Base-by-base conservation (phyloP, 2,329 filamentous ascomycete genomes). In the Cadophora luteo-olivacea region DNA sequence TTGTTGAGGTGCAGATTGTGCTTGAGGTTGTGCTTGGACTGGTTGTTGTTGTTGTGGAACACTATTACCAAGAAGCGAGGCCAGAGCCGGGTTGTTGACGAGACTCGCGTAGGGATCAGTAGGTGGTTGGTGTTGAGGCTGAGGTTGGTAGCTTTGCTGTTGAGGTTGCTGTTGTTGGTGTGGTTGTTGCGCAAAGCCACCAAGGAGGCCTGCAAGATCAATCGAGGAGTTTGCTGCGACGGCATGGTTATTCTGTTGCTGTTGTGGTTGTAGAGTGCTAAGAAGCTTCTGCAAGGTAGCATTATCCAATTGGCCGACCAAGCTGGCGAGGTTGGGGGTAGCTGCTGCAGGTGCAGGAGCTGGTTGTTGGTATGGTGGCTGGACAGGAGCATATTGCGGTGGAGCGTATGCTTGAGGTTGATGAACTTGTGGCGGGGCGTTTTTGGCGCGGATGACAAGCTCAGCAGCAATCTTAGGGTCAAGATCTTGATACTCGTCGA, bases 401-500 rank as follows among this genome's bases (percentile, higher is more conserved):
- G 78, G 72, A 70, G 78, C 70, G 73, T 80, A 66, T 75, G 79
- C 72, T 72, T 78, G 74, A 77, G 77, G 25, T 75, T 75, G 63
- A 12, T 52, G 54, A 29, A 58, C 55, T 55, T 55, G 66, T 36
- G 55, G 24, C n/a, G 49, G 75, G 75, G 78, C 82, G 71, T 84
- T 80, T 78, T 92, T 94, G 63, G 90, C 87, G 68, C 93, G 88
- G 52, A 91, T 79, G 67, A 97, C 91, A 19, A 98, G 87, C 74
- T 97, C 92, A 19, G 92, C 92, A 4, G 92, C 93, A 57, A 94
- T 89, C 6, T 83, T 80, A 0, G 94, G 92, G 45, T 97, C 91
- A 1, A 97, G 85, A 74, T 94, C 90, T 67, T 91, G 87, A 78
- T 98, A 98, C 78, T 97, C 91, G 74, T 97, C 92, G 77, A 93